A percentile compares a stretch with the other conserved stretches of the same genome.
These are phyloP conservation scores for Calonectria pteridis DNA, from an alignment of 2,329 filamentous ascomycete species.

Conservation along the genomic window DNA sequence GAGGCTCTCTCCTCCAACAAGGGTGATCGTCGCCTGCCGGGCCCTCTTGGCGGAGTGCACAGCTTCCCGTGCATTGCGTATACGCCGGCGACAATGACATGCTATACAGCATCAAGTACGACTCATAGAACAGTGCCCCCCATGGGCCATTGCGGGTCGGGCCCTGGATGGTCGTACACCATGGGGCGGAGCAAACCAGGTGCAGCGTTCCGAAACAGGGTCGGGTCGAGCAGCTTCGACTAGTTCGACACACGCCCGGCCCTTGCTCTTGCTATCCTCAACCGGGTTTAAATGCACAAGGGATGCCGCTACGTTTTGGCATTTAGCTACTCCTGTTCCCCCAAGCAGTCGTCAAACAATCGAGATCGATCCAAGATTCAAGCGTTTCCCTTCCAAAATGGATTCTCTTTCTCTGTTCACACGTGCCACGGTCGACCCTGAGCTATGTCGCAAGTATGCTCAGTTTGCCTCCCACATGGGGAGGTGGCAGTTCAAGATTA, in stretches of 20 bases:
- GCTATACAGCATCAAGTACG: constrained; percentile 21
- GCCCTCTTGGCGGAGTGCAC: constrained; percentile 39
- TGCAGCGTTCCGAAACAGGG: constrained; percentile 22
- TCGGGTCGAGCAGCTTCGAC: not conserved
- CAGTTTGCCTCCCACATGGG: constrained; percentile 58
- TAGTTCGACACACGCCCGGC: constrained; percentile 15
- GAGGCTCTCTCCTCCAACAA: constrained; percentile 29
- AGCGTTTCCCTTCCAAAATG: constrained; percentile 23
- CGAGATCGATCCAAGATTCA: not conserved
- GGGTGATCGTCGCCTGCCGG: constrained; percentile 40
- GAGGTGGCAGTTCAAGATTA: constrained; percentile 56
- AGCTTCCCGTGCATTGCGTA: constrained; percentile 39
- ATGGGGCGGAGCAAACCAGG: constrained; percentile 5
- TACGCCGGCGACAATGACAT: constrained; percentile 35
- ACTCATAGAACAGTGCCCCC: not conserved
- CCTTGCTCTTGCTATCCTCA: constrained; percentile 12
- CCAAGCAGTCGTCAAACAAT: constrained; percentile 5
- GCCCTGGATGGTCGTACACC: constrained; percentile 21
- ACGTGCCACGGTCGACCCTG: constrained; percentile 33
- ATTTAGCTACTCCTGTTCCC: constrained; percentile 5
- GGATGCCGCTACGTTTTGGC: constrained; percentile 9
- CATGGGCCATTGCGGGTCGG: constrained; percentile 13
- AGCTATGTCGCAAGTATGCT: constrained; percentile 56
- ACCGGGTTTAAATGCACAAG: constrained; percentile 20
- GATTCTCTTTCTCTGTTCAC: constrained; percentile 36